Evolutionary conservation across 2,329 filamentous ascomycete species (phyloP).

Genomic region (Hypoxylon sp.): DNA sequence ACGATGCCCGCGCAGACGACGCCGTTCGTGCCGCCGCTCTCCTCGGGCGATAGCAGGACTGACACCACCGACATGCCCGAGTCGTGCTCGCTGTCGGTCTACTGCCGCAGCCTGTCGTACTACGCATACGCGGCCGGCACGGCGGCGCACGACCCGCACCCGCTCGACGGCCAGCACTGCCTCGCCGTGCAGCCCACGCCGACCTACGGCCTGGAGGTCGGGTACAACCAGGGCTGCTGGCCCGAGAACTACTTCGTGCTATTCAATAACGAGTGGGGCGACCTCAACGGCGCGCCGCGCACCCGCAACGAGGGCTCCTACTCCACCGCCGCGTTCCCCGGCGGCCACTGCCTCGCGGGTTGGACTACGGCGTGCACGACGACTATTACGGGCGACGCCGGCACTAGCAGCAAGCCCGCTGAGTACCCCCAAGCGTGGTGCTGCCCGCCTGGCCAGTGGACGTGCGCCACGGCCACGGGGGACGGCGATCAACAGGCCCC

Average conservation of each 20-base stretch:
- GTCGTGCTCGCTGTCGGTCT: constrained; percentile 37
- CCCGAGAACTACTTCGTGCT: constrained; percentile 39
- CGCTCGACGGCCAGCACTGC: constrained; percentile 33
- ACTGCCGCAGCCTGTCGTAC: constrained; percentile 36
- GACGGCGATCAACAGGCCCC: constrained; percentile 16
- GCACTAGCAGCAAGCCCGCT: not conserved
- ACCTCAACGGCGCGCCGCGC: constrained; percentile 18
- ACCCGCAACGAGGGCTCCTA: constrained; percentile 10
- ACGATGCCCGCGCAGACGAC: constrained; percentile 32
- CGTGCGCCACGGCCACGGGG: constrained; percentile 34
- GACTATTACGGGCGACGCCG: constrained; percentile 25
- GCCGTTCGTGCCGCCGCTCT: constrained; percentile 28
- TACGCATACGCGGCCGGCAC: constrained; percentile 20
- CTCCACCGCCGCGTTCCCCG: constrained; percentile 32
- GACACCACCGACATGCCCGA: constrained; percentile 23
- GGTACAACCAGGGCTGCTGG: constrained; percentile 32
- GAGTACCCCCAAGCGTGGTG: constrained; percentile 39
- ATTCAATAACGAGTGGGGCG: constrained; percentile 35
- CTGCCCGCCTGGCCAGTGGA: constrained; percentile 40
- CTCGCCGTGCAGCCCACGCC: constrained; percentile 29
- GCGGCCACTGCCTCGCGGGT: constrained; percentile 31
- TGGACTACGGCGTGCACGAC: constrained; percentile 43
- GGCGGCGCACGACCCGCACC: constrained; percentile 20
- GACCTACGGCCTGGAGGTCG: not conserved
- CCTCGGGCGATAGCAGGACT: not conserved